These are phyloP conservation scores for Durotheca rogersii DNA, from an alignment of 495 filamentous ascomycete species.

Conservation along the genomic window DNA sequence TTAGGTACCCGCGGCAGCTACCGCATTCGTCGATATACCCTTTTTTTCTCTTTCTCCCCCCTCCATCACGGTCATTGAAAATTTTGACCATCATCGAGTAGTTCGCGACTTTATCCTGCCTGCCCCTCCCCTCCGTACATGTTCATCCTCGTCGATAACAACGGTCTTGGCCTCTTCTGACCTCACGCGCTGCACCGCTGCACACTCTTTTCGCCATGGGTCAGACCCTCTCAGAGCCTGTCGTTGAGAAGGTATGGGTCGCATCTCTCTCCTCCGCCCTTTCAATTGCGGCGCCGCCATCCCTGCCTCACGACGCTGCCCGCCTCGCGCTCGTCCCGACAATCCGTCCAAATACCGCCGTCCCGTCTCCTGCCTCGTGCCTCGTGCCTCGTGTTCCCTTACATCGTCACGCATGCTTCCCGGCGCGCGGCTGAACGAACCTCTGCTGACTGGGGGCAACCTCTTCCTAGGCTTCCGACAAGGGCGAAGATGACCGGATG, in stretches of 20 bases:
- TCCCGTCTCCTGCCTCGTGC: conserved; percentile 17
- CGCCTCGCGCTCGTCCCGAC: conserved; percentile 29
- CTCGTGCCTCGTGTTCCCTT: conserved; percentile 1
- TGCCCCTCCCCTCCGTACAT: conserved; percentile 3
- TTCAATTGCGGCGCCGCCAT: conserved; percentile 25
- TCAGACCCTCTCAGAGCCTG: conserved; percentile 98
- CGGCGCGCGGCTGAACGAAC: conserved; percentile 1
- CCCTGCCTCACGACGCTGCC: neutral
- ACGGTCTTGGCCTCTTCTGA: conserved; percentile 16
- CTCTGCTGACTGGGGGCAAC: conserved; percentile 9
- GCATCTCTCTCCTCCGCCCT: conserved; percentile 4
- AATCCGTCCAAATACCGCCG: conserved; percentile 25
- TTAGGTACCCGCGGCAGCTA: conserved; percentile 16
- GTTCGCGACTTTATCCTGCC: conserved; percentile 11
- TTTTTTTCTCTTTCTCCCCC: no score
- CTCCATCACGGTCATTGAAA: conserved; percentile 26
- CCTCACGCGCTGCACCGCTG: conserved; percentile 19
- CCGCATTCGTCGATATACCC: conserved; percentile 26
- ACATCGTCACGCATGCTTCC: conserved; percentile 23
- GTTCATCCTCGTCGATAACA: no score
- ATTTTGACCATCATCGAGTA: conserved; percentile 26
- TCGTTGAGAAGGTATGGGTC: conserved; percentile 92
- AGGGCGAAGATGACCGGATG: conserved; percentile 89
- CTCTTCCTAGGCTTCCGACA: conserved; percentile 72
- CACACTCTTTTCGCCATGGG: conserved; percentile 64